These are phyloP conservation scores for Xanthoconium purpureum DNA, from an alignment of 768 basidiomycete genomes.

Conservation along the genomic window DNA sequence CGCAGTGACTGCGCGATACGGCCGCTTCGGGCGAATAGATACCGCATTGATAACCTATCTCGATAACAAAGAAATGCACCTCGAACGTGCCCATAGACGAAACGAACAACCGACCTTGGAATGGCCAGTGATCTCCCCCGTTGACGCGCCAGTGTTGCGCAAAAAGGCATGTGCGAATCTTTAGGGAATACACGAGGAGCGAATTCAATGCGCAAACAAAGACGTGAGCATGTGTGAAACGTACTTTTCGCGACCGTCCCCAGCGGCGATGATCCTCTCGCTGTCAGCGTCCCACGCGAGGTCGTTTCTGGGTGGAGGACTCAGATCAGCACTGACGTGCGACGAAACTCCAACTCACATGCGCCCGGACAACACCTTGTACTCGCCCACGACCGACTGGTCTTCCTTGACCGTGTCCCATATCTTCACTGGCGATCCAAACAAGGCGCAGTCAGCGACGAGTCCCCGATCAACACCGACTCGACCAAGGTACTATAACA, in stretches of 20 bases:
- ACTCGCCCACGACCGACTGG: constrained; percentile 77
- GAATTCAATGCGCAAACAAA: neutral
- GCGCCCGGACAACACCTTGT: constrained; percentile 66
- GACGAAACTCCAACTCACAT: constrained; percentile 45
- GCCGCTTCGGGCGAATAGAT: constrained; percentile 81
- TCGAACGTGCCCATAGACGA: neutral
- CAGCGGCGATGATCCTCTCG: constrained; percentile 92
- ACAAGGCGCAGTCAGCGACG: neutral
- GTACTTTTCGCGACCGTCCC: constrained; percentile 88
- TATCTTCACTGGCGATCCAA: constrained; percentile 59
- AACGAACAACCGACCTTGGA: constrained; percentile 56
- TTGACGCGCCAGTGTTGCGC: constrained; percentile 78
- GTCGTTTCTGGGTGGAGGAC: constrained; percentile 64
- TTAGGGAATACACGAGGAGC: neutral
- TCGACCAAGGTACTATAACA: neutral
- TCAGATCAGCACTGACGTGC: neutral
- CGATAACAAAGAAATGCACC: neutral
- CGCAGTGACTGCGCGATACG: constrained; percentile 87
- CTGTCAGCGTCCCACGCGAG: constrained; percentile 96
- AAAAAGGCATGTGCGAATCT: constrained; percentile 85
- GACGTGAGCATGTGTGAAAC: neutral
- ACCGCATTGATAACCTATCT: constrained; percentile 80
- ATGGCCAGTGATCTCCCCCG: constrained; percentile 88
- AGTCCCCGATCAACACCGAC: neutral
- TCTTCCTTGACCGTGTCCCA: constrained; percentile 93